Evolutionary conservation across 202 grass and related monocot genomes (phyloP).

Genomic region (Zoysia matrella): DNA sequence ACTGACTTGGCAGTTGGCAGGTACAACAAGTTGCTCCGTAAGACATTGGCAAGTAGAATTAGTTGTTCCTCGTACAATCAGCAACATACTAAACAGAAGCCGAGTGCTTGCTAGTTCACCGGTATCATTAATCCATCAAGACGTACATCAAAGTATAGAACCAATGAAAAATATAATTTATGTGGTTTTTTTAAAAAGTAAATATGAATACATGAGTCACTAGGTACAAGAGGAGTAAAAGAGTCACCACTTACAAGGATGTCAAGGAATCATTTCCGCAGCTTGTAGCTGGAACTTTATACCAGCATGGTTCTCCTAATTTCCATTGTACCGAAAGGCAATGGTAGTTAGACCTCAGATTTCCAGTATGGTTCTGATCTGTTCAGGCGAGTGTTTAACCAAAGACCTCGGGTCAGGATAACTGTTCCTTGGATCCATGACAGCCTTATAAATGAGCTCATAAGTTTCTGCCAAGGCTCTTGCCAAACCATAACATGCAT

Average conservation of each 20-base stretch:
- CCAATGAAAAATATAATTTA: not conserved
- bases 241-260: not conserved
- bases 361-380: constrained; percentile 94
- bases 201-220: constrained; percentile 14
- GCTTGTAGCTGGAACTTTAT: constrained; percentile 27
- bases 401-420: constrained; percentile 86
- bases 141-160: not conserved
- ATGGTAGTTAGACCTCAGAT: constrained; percentile 58
- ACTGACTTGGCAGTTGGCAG: too few relatives aligned
- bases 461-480: constrained; percentile 75
- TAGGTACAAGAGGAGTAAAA: constrained; percentile 34
- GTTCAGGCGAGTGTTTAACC: constrained; percentile 85
- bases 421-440: constrained; percentile 77
- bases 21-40: too few relatives aligned
- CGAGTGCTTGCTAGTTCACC: not conserved
- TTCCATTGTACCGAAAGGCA: not conserved
- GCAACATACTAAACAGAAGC: not conserved
- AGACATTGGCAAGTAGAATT: too few relatives aligned
- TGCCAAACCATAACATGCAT: constrained; percentile 68
- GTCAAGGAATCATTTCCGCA: not conserved
- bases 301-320: constrained; percentile 25
- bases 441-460: constrained; percentile 76
- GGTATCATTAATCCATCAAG: constrained; percentile 6
- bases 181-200: constrained; percentile 1
- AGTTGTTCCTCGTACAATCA: too few relatives aligned